Conservation (phyloP, 1,284 basidiomycete species). For the Trametes hirsuta region DNA sequence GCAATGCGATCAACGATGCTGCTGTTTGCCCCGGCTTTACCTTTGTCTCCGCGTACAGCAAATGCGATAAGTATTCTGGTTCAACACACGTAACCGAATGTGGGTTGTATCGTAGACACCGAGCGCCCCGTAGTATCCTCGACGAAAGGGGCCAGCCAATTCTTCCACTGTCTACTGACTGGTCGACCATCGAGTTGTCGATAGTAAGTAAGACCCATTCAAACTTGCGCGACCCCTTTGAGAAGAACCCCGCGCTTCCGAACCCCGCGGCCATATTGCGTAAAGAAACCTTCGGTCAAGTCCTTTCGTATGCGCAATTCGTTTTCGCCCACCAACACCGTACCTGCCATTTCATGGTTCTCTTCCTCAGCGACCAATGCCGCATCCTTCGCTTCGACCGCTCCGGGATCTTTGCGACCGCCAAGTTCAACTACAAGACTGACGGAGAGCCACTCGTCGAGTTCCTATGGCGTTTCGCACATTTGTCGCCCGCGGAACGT, state of each 20-base stretch:
- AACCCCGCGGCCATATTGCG: neutral
- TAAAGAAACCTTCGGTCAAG: neutral
- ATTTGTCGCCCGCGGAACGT: neutral
- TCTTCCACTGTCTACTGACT: too few relatives aligned
- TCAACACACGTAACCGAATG: too few relatives aligned
- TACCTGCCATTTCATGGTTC: neutral
- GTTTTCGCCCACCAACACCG: neutral
- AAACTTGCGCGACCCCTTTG: neutral
- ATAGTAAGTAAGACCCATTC: neutral
- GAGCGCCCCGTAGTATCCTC: too few relatives aligned
- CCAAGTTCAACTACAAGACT: constrained; percentile 1
- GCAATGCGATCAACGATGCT: too few relatives aligned
- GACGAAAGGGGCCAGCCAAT: too few relatives aligned
- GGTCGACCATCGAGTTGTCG: neutral
- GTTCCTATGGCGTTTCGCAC: constrained; percentile 1
- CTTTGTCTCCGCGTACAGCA: too few relatives aligned
- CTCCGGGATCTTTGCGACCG: neutral
- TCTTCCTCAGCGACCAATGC: neutral
- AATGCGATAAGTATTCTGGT: too few relatives aligned
- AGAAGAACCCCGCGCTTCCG: neutral
- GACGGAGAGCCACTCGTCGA: neutral
- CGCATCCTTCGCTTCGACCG: neutral
- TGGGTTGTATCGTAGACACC: too few relatives aligned
- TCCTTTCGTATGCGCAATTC: neutral
- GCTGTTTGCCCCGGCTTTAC: too few relatives aligned